Base-by-base conservation (phyloP, 2,329 filamentous ascomycete species). In the Remersonia thermophila region DNA sequence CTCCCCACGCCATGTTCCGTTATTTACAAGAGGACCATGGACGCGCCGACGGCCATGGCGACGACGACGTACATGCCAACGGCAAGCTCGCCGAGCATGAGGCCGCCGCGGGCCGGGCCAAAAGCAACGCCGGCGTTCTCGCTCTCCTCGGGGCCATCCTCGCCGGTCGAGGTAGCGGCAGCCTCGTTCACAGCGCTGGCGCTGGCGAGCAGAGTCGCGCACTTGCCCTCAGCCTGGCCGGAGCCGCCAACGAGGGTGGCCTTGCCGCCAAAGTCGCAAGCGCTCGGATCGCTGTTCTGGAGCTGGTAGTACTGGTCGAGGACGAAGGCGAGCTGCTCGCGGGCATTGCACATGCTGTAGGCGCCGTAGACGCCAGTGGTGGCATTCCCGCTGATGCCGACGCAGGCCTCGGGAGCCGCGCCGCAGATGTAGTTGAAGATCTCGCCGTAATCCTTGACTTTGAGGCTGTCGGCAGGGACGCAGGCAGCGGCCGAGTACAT, bases 401-500 rank as follows among this genome's bases (percentile, higher is more conserved):
- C 61, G 61, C 84, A 91, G 47, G 71, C 67, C 26, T 57, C 53
- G 31, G 60, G 55, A 40, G 66, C 55, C 30, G 60, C 52, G 38
- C 75, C 79, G 61, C 83, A 91, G 58, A 89, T 72, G 57, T 64
- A 77, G 55, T 66, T 67, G 60, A 96, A 96, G 48, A 91, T 71
- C 12, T 69, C 62, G 33, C 71, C 73, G 51, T 75, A 80, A 38
- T 74, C 62, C 36, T 77, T 66, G 33, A 63, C 56, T 45, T 69
- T 62, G 16, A 85, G 62, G 49, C 60, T 59, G 32, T 67, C 59
- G 31, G 71, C 65, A 42, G 85, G 74, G 18, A 71, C 69, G 63
- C 91, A 98, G 40, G 65, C 63, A 39, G 93, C 65, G 30, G 75
- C 76, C 45, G 73, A 65, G 57, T 73, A 71, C 83, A 94, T 94